Base-by-base conservation (phyloP, 2,329 filamentous ascomycete species). In the Aspergillus neotritici region DNA sequence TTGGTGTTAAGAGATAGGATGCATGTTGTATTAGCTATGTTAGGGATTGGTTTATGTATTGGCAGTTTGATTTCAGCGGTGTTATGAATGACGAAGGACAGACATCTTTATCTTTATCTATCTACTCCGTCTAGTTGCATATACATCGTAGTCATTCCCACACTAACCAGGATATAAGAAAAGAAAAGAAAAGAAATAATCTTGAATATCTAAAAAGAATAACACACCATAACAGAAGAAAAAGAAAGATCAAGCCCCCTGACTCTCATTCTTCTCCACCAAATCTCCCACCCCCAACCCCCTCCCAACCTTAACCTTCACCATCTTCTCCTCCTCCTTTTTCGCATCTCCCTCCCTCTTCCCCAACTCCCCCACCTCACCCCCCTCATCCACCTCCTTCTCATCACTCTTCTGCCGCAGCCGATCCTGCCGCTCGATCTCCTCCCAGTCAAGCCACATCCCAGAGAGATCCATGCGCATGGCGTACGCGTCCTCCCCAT, bases 401-500 rank as follows among this genome's bases (percentile, higher is more conserved):
- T 58, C 58, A 4, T 65, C 60, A 4, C 55, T 53, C 49, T 55
- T 56, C 21, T 54, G 53, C 38, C 64, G 63, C 46, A 64, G 58
- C 34, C 58, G 56, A 35, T 65, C 63, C 51, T 62, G 56, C 46
- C 63, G 61, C 51, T 63, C 71, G 35, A 75, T 64, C 45, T 73
- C 70, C 43, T 72, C 69, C 72, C 54, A 67, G 40, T 74, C 69
- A 30, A 65, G 61, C 68, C 62, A 74, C 65, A 62, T 68, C 52
- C 37, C 53, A 59, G 50, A 73, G 63, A 98, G 77, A 60, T 97
- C 85, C 65, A 95, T 86, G 50, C 83, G 83, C 93, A 98, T 98
- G 62, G 82, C 86, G 64, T 83, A 95, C 31, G 93, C 93, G 72
- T 98, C 88, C 72, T 98, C 93, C 47, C 91, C 91, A 66, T 98